phyloP scores from a whole-genome alignment of 768 basidiomycete species.

The Psilocybe tampanensis region DNA sequence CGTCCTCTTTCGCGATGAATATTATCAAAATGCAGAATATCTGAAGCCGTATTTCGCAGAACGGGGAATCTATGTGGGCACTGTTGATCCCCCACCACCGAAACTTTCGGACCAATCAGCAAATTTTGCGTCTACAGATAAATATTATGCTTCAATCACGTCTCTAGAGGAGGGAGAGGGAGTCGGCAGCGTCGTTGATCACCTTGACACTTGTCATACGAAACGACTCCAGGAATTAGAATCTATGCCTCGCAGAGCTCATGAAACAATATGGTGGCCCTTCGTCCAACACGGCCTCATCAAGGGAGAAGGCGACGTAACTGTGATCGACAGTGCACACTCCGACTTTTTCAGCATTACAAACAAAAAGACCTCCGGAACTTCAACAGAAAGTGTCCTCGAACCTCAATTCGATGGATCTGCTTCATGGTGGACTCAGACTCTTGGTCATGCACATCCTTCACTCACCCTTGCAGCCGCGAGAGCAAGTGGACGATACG shows the following conservation, averaged over 20 bases:
- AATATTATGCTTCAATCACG: constrained; percentile 69
- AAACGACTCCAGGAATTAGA: constrained; percentile 72
- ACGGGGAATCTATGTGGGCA: constrained; percentile 56
- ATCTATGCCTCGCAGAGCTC: constrained; percentile 76
- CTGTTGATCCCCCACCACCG: constrained; percentile 62
- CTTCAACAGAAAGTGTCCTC: constrained; percentile 32
- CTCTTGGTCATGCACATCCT: constrained; percentile 81
- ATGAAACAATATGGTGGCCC: constrained; percentile 92
- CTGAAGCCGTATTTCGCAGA: constrained; percentile 79
- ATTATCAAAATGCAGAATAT: constrained; percentile 89
- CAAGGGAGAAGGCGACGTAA: constrained; percentile 70
- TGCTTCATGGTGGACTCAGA: constrained; percentile 99
- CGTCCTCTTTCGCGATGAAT: constrained; percentile 80
- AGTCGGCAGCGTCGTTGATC: constrained; percentile 49
- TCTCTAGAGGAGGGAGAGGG: constrained; percentile 37
- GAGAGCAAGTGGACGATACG: constrained; percentile 88
- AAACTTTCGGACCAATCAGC: constrained; percentile 40
- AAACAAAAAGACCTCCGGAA: constrained; percentile 30
- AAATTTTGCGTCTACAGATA: constrained; percentile 56
- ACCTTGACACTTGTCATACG: constrained; percentile 65
- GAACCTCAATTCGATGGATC: constrained; percentile 82
- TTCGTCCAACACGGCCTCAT: constrained; percentile 90
- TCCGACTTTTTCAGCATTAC: constrained; percentile 86
- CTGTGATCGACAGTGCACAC: constrained; percentile 88
- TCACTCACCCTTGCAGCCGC: constrained; percentile 85